Conservation (phyloP, 2,329 filamentous ascomycete species). For the Didymella segeticola region DNA sequence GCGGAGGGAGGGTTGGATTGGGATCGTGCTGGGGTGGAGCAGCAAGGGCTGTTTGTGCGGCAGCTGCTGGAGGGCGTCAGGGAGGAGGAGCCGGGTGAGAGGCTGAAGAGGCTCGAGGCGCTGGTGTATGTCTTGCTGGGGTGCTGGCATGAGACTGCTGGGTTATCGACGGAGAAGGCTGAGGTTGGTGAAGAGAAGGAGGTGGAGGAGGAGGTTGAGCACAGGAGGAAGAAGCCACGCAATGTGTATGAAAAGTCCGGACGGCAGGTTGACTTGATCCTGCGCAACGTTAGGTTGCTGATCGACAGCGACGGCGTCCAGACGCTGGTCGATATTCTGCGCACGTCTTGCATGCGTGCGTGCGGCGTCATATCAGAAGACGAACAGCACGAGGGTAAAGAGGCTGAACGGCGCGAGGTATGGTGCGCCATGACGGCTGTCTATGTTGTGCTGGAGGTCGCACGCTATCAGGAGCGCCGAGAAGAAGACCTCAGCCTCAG, state of each 20-base stretch:
- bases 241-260: constrained; percentile 41
- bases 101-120: constrained; percentile 51
- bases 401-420: constrained; percentile 52
- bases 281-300: constrained; percentile 52
- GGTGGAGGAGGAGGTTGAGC: constrained; percentile 8
- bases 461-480: constrained; percentile 44
- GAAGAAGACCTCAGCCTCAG: constrained; percentile 61
- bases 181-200: constrained; percentile 13
- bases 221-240: constrained; percentile 13
- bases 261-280: constrained; percentile 55
- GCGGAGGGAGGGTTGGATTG: constrained; percentile 63
- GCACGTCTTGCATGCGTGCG: constrained; percentile 40
- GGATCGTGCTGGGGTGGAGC: constrained; percentile 67
- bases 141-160: constrained; percentile 59
- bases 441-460: constrained; percentile 58
- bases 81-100: constrained; percentile 34
- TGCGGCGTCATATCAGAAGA: constrained; percentile 37
- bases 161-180: constrained; percentile 28
- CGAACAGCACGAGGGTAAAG: constrained; percentile 43
- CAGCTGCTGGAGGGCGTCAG: constrained; percentile 46
- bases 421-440: constrained; percentile 59
- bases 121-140: constrained; percentile 57
- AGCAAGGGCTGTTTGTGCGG: constrained; percentile 64
- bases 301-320: constrained; percentile 51
- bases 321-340: constrained; percentile 50